Evolutionary conservation across 352 stramenopile species (phyloP), one percentile per base, ranked within the genome.

Genomic region (Globisporangium polare): DNA sequence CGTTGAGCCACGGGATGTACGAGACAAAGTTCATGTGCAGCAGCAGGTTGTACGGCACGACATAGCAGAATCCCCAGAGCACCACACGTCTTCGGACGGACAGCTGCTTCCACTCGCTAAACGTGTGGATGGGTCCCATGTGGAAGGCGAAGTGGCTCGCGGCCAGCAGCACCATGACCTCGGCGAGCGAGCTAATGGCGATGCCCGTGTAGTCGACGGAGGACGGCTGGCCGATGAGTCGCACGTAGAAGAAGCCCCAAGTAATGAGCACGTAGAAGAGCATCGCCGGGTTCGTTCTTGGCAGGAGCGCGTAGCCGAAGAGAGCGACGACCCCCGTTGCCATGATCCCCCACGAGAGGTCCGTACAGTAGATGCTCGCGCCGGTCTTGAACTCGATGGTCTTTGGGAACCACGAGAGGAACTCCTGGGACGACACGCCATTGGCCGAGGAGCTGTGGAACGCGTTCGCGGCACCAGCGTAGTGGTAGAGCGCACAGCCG

Each of bases 331-430:
- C 51, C 0, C 73, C 79, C 18, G 81, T 52, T 0, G 63, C 53
- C 10, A 94, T 52, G 62, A 94, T 92, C 51, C 68, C 69, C 83
- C 80, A 94, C 20, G 81, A 89, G 42, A 94, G 65, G 55, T 94
- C 86, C 24, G 68, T 78, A 68, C 86, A 94, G 65, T 78, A 74
- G 10, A 26, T 45, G 47, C 83, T 90, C 3, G 74, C 54, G 13
- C 67, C 72, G 33, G 74, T 58, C 61, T 86, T 67, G 58, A 94
- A 94, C 58, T 89, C 77, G 39, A 94, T 73, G 18, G 78, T 91
- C 66, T 93, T 94, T 8, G 86, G 86, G 63, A 94, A 94, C 83
- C 83, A 94, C 7, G 81, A 89, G 2, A 67, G 20, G 53, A 80
- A 92, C 51, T 72, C 66, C 7, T 70, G 64, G 2, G 71, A 75